phyloP scores from a whole-genome alignment of 2,329 filamentous ascomycete species.

The Huntiella abstrusa region DNA sequence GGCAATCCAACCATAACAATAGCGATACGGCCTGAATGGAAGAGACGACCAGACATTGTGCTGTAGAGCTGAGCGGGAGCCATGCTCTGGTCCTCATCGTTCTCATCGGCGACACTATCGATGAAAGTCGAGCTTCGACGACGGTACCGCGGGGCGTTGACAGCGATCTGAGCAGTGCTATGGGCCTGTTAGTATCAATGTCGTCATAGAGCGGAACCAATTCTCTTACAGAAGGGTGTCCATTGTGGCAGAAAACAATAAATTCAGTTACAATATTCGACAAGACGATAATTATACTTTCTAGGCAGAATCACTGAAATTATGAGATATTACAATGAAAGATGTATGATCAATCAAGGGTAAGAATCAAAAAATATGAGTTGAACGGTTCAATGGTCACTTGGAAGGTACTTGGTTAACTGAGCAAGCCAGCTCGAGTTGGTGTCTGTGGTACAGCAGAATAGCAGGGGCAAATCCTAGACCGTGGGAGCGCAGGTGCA shows the following conservation, averaged over 20 bases:
- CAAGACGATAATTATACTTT: too few relatives aligned
- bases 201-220: neutral
- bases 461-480: too few relatives aligned
- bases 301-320: too few relatives aligned
- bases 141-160: constrained; percentile 74
- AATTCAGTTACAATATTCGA: too few relatives aligned
- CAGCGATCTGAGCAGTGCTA: constrained; percentile 80
- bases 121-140: constrained; percentile 91
- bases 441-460: too few relatives aligned
- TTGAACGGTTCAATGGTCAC: too few relatives aligned
- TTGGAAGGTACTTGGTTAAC: too few relatives aligned
- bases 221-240: constrained; percentile 13
- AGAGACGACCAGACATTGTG: constrained; percentile 89
- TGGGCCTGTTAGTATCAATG: neutral
- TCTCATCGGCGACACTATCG: constrained; percentile 88
- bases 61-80: constrained; percentile 95
- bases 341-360: too few relatives aligned
- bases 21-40: constrained; percentile 91
- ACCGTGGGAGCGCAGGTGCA: too few relatives aligned
- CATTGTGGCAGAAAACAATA: constrained; percentile 5
- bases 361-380: too few relatives aligned
- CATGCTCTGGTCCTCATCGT: constrained; percentile 53
- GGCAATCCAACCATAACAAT: constrained; percentile 94
- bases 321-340: too few relatives aligned
- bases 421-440: too few relatives aligned